Conservation (phyloP, 2,329 filamentous ascomycete species). For the Penicillium sp. region DNA sequence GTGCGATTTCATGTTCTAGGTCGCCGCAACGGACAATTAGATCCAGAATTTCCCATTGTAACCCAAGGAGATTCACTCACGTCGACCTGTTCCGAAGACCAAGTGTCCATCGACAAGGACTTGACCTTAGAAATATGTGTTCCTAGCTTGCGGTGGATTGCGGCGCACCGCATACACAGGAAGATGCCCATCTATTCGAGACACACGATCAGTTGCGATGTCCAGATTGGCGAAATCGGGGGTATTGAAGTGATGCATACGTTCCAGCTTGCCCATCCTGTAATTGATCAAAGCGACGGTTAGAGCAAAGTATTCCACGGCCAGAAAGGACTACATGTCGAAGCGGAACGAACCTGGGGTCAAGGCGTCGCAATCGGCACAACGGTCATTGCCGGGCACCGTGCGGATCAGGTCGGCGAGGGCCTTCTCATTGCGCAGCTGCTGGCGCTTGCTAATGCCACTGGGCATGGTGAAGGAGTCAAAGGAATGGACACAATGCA, state of each 20-base stretch:
- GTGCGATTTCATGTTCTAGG: constrained; percentile 87
- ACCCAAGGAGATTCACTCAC: constrained; percentile 59
- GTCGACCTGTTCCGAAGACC: constrained; percentile 94
- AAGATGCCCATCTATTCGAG: constrained; percentile 79
- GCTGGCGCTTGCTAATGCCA: constrained; percentile 88
- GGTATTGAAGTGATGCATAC: constrained; percentile 56
- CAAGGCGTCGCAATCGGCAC: constrained; percentile 87
- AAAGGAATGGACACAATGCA: constrained; percentile 26
- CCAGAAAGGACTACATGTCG: neutral
- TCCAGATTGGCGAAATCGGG: neutral
- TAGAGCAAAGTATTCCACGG: neutral
- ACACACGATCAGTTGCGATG: constrained; percentile 19
- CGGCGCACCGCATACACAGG: constrained; percentile 94
- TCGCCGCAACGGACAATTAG: constrained; percentile 65
- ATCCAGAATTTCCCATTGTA: constrained; percentile 48
- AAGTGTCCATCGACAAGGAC: constrained; percentile 97
- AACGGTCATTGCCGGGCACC: constrained; percentile 85
- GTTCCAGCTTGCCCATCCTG: constrained; percentile 96
- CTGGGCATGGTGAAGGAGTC: constrained; percentile 61
- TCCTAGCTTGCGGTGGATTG: constrained; percentile 92
- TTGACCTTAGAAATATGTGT: constrained; percentile 99
- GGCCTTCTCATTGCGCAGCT: constrained; percentile 91
- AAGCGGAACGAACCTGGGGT: constrained; percentile 74
- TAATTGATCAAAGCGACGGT: constrained; percentile 5
- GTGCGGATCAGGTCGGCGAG: constrained; percentile 86